Percentiles rank a stretch among this genome's conserved stretches.
phyloP scores from a whole-genome alignment of 2,329 filamentous ascomycete genomes.

The Trichoderma afroharzianum region DNA sequence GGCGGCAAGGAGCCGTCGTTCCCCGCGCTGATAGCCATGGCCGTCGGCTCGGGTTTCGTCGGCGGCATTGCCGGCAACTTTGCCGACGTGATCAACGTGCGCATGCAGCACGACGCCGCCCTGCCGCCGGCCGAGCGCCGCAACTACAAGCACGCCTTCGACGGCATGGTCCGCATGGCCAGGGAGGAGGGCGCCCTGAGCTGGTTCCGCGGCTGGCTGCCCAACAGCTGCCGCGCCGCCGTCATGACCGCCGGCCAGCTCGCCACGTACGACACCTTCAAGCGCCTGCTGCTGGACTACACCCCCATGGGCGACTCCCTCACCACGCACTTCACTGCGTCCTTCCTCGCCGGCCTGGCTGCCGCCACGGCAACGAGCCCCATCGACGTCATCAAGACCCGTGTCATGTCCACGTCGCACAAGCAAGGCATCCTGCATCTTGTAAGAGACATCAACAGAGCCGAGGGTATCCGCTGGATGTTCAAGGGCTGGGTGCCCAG shows the following conservation, averaged over 20 bases:
- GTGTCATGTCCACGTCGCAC: constrained; percentile 69
- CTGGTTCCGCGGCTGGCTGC: constrained; percentile 81
- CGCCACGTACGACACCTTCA: constrained; percentile 81
- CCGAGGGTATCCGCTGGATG: constrained; percentile 76
- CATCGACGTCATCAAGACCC: constrained; percentile 85
- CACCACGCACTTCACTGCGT: constrained; percentile 75
- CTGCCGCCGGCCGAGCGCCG: constrained; percentile 69
- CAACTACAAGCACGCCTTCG: constrained; percentile 85
- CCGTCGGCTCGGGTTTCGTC: constrained; percentile 77
- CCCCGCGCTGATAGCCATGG: constrained; percentile 75
- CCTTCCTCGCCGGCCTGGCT: constrained; percentile 74
- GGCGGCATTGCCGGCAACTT: constrained; percentile 91
- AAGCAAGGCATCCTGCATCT: constrained; percentile 53
- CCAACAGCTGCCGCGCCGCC: constrained; percentile 76
- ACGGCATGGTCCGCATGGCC: constrained; percentile 85
- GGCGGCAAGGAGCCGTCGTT: constrained; percentile 58
- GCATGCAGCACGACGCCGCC: constrained; percentile 92
- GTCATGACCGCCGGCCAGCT: constrained; percentile 85
- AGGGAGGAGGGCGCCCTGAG: constrained; percentile 72
- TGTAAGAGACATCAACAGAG: constrained; percentile 62
- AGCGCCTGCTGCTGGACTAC: constrained; percentile 62
- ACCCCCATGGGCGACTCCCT: constrained; percentile 67
- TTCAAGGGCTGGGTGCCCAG: constrained; percentile 89
- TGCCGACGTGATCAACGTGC: constrained; percentile 93
- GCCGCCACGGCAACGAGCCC: constrained; percentile 83